Percentiles rank a stretch among this genome's conserved stretches.
Conservation (phyloP, 1,139 yeast genomes). For the Yamadazyma dushanensis region DNA sequence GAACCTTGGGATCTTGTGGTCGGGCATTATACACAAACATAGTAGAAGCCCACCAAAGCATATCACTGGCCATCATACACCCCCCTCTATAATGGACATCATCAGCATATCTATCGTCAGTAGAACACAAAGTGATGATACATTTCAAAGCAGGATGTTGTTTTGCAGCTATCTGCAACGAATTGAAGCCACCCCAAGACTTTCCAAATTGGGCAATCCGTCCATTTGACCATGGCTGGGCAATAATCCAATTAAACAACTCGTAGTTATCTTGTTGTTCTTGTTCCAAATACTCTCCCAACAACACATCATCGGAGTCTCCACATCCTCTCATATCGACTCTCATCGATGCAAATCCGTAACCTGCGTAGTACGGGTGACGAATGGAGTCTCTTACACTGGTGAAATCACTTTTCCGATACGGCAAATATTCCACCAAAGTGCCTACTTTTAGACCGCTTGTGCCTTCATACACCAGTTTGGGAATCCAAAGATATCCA, state of each 20-base stretch:
- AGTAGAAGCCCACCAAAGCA: conserved; percentile 49
- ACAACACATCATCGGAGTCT: conserved; percentile 37
- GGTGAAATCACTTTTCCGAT: conserved; percentile 42
- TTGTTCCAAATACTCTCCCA: conserved; percentile 37
- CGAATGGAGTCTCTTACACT: conserved; percentile 40
- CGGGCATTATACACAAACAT: conserved; percentile 41
- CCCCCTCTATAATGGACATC: conserved; percentile 48
- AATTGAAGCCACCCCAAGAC: conserved; percentile 49
- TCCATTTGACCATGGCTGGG: conserved; percentile 42
- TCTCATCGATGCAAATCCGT: conserved; percentile 41
- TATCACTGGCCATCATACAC: conserved; percentile 38
- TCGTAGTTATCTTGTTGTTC: conserved; percentile 43
- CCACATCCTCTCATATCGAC: conserved; percentile 45
- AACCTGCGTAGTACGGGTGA: conserved; percentile 44
- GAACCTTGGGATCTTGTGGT: conserved; percentile 42
- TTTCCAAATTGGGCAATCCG: conserved; percentile 45
- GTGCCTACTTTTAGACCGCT: conserved; percentile 27
- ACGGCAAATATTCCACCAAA: conserved; percentile 41
- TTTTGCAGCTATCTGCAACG: conserved; percentile 41
- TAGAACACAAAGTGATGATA: conserved; percentile 39
- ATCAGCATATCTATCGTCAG: conserved; percentile 44
- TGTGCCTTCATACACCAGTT: conserved; percentile 18
- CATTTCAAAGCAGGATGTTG: conserved; percentile 43
- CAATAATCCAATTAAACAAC: conserved; percentile 38
- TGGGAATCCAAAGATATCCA: conserved; percentile 44